Evolutionary conservation across 306 rosid genomes (phyloP).

Genomic region (Erythrophleum fordii): DNA sequence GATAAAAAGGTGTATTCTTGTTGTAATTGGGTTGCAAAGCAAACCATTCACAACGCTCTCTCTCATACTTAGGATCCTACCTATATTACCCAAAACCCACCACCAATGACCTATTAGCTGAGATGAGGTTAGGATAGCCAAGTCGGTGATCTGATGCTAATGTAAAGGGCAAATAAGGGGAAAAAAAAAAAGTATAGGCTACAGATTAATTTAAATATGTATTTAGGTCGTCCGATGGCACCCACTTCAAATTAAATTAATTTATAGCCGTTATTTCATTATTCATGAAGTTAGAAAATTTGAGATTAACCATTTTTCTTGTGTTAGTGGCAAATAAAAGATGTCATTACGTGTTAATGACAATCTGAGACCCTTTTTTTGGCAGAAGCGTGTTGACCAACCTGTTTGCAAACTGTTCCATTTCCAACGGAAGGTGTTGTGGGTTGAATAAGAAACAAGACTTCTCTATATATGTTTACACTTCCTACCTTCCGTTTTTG

Average conservation of each 20-base stretch:
- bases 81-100: too few species aligned
- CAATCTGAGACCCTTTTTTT: constrained; percentile 9
- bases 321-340: constrained; percentile 26
- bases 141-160: too few species aligned
- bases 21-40: constrained; percentile 36
- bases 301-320: not conserved
- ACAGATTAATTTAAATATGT: too few species aligned
- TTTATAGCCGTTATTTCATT: too few species aligned
- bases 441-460: not conserved
- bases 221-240: too few species aligned
- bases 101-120: too few species aligned
- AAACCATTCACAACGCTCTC: too few species aligned
- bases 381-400: constrained; percentile 46
- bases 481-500: not conserved
- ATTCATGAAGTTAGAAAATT: not conserved
- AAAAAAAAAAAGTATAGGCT: not conserved
- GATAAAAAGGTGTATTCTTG: constrained; percentile 21
- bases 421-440: not conserved
- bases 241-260: too few species aligned
- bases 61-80: too few species aligned
- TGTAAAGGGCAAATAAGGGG: too few species aligned
- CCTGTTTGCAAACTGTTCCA: not conserved
- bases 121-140: too few species aligned
- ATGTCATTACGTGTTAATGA: constrained; percentile 34
- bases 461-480: not conserved